These are phyloP conservation scores for Thalassia testudinum DNA, from an alignment of 116 monocot species.

Conservation along the genomic window DNA sequence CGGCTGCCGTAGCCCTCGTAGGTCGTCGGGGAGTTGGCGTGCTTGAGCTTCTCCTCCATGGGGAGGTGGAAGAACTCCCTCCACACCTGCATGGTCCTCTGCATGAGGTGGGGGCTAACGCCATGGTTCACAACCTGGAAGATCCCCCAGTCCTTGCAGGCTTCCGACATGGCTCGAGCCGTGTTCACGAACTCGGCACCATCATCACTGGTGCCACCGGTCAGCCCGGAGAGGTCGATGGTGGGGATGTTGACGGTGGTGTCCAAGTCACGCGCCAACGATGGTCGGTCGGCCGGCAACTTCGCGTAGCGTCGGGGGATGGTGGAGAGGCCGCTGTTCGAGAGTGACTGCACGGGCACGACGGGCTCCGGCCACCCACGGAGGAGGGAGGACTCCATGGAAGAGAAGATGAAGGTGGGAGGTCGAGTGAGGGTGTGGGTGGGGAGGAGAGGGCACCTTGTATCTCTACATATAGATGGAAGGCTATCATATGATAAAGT, in stretches of 20 bases:
- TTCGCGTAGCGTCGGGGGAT: constrained; percentile 17
- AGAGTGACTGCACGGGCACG: constrained; percentile 44
- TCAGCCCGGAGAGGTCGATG: constrained; percentile 19
- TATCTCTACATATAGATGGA: too few relatives aligned
- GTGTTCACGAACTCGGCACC: not conserved
- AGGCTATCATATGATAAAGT: too few relatives aligned
- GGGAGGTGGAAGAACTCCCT: constrained; percentile 52
- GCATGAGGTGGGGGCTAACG: constrained; percentile 16
- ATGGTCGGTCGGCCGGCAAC: not conserved
- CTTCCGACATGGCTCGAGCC: constrained; percentile 12
- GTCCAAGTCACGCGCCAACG: not conserved
- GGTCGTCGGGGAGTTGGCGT: constrained; percentile 32
- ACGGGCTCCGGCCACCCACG: constrained; percentile 52
- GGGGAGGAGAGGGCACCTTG: not conserved
- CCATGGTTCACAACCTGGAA: constrained; percentile 65
- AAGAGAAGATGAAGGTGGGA: not conserved
- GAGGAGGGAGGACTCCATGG: not conserved
- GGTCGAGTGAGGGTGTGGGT: not conserved
- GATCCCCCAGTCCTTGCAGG: constrained; percentile 69
- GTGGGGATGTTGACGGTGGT: constrained; percentile 14
- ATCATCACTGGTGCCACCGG: not conserved
- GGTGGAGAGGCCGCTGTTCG: constrained; percentile 12
- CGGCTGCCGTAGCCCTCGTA: constrained; percentile 73
- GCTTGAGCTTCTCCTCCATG: constrained; percentile 32
- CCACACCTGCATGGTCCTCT: constrained; percentile 16